Conservation (phyloP, 305 asterid species). For the Fraxinus albicans region DNA sequence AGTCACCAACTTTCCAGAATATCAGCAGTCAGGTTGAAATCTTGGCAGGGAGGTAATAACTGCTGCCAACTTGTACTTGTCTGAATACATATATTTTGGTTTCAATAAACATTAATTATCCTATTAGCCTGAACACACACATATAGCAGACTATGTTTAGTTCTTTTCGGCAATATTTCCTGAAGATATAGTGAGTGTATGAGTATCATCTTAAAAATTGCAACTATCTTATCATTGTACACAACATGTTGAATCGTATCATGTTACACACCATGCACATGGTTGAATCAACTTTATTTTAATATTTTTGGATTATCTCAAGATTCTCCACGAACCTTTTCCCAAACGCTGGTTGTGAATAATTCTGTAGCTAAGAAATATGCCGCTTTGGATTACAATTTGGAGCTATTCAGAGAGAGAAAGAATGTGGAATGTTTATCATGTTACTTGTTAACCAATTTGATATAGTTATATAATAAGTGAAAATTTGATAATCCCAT, state of each 20-base stretch:
- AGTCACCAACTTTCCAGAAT: constrained; percentile 49
- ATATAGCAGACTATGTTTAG: not conserved
- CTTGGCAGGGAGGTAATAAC: constrained; percentile 62
- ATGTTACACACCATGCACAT: not conserved
- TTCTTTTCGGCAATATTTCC: not conserved
- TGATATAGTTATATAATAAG: not conserved
- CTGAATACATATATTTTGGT: not conserved
- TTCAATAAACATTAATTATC: not conserved
- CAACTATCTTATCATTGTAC: not conserved
- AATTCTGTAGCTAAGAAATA: not conserved
- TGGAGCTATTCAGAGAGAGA: not conserved
- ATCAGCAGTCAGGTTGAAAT: constrained; percentile 61
- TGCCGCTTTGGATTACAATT: not conserved
- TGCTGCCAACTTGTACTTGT: not conserved
- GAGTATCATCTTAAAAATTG: not conserved
- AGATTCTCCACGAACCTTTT: not conserved
- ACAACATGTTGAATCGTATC: not conserved
- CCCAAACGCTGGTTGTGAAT: not conserved
- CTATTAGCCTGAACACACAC: not conserved
- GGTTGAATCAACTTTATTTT: not conserved
- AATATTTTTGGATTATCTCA: not conserved
- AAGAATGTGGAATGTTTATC: not conserved
- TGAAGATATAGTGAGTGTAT: not conserved
- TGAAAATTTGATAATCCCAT: not conserved
- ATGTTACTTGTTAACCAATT: not conserved